Percentiles rank a stretch among this genome's conserved stretches.
Conservation (phyloP, 202 grass and related monocot genomes). For the Bolboschoenoplectus hybrid region DNA sequence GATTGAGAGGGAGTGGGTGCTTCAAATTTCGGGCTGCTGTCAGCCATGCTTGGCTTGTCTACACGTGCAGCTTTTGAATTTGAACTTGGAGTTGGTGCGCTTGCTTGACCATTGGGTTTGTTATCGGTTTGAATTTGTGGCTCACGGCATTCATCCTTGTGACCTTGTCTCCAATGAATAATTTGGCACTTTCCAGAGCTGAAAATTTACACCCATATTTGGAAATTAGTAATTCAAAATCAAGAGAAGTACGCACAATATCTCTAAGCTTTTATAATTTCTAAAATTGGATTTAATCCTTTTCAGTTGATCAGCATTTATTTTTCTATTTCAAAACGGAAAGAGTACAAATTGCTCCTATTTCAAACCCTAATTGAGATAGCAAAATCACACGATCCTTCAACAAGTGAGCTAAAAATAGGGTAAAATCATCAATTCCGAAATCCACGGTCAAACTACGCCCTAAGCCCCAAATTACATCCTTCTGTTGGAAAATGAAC, state of each 20-base stretch:
- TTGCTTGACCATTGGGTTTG: constrained; percentile 12
- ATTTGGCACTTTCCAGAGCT: constrained; percentile 70
- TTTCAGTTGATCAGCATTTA: neutral
- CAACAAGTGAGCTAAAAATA: neutral
- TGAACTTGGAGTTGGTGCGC: constrained; percentile 2
- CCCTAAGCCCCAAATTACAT: neutral
- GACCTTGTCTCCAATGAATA: constrained; percentile 68
- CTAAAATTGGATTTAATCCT: neutral
- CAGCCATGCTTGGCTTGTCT: neutral
- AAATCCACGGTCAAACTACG: neutral
- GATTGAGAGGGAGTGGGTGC: neutral
- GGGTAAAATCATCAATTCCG: neutral
- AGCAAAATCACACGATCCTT: neutral
- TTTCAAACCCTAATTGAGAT: neutral
- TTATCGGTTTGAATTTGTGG: constrained; percentile 28
- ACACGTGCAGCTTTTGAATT: constrained; percentile 22
- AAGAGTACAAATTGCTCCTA: neutral
- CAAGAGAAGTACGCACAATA: neutral
- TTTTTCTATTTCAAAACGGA: neutral
- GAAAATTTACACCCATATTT: constrained; percentile 33
- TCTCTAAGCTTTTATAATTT: neutral
- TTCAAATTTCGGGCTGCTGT: constrained; percentile 2
- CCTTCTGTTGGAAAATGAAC: neutral
- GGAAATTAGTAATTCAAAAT: constrained; percentile 29
- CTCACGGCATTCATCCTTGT: constrained; percentile 59